Base-by-base conservation (phyloP, 202 grass and related monocot species). In the Zizania palustris region DNA sequence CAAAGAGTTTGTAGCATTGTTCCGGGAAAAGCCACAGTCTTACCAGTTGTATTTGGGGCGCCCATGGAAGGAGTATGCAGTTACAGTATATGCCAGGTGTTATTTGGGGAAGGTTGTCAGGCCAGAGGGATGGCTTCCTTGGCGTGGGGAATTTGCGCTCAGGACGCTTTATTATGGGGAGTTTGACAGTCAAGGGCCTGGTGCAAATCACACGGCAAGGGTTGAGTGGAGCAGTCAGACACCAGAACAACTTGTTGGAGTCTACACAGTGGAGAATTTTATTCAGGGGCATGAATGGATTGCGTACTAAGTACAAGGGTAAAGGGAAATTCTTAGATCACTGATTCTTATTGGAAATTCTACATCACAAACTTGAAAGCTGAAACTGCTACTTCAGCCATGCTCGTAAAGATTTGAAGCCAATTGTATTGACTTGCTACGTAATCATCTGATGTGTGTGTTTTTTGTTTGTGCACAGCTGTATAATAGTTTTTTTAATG, bases 31-130 rank as follows among this genome's bases (percentile, higher is more conserved):
- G 15, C 87, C 86, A 3, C 40, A 64, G 38, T 90, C 85, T 0
- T 84, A 98, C 55, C 58, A 75, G 54, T 56, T 92, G 50, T 94
- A 94, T 71, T 76, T 97, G 64, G 94, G 94, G 9, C 86, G 94
- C 14, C 94, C 91, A 45, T 97, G 94, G 94, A 97, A 97, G 69
- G 91, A 92, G 76, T 92, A 88, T 70, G 65, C 91, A 1, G 90
- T 87, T 70, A 90, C 85, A 18, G 58, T 98, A 65, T 90, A 86
- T 67, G 58, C 92, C 15, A 67, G 85, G 19, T 88, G 89, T 58
- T 92, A 90, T 46, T 69, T 98, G 7, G 91, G 85, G 16, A 80
- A 65, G 33, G 80, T 90, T 80, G 60, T 98, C 54, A 85, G 67
- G 57, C 83, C 88, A 0, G 96, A 95, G 51, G 91, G 96, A 4